These are phyloP conservation scores for Lagerstroemia speciosa DNA, from an alignment of 345 rosid species.

Conservation along the genomic window DNA sequence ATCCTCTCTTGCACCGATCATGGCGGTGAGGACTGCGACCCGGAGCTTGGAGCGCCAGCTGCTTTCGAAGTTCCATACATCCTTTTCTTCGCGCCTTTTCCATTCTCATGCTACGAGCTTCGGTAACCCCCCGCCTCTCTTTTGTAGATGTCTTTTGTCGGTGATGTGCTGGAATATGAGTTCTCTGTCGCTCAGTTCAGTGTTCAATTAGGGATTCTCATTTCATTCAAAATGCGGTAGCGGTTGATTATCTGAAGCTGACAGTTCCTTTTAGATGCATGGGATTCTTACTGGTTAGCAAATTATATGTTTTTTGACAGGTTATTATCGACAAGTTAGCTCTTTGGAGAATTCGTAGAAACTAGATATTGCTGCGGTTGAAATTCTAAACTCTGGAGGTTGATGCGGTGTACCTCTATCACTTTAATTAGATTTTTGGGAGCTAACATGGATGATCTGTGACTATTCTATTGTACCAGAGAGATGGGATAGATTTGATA, in stretches of 20 bases:
- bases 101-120: constrained; percentile 98
- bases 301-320: background rate
- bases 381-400: background rate
- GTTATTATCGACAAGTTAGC: background rate
- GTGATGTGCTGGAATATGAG: background rate
- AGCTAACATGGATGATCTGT: background rate
- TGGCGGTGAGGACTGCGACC: constrained; percentile 9
- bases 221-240: background rate
- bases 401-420: background rate
- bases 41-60: constrained; percentile 8
- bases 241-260: background rate
- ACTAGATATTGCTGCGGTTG: background rate
- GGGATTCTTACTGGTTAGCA: background rate
- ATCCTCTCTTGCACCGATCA: background rate
- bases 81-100: constrained; percentile 17
- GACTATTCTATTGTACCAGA: background rate
- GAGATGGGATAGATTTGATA: background rate
- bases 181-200: background rate
- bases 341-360: background rate
- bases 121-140: constrained; percentile 31
- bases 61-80: background rate
- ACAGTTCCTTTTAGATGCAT: background rate
- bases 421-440: background rate
- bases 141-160: background rate
- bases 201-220: background rate